Evolutionary conservation across 2,329 filamentous ascomycete genomes (phyloP).

Genomic region (Pseudogymnoascus sp.): DNA sequence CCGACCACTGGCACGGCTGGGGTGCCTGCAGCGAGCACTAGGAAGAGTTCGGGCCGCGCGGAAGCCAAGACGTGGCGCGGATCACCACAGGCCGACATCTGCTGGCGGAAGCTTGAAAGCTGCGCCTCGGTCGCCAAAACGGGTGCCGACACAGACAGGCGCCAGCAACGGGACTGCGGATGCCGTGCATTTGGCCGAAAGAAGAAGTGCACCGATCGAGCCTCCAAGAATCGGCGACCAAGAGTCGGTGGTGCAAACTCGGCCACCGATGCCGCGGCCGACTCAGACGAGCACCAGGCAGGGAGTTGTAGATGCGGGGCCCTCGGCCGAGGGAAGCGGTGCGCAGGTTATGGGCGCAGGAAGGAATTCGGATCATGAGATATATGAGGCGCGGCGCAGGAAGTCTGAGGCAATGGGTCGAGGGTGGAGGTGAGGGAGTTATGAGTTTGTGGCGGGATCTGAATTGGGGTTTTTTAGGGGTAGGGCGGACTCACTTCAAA

Average conservation of each 20-base stretch:
- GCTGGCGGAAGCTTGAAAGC: neutral
- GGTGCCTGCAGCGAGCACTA: neutral
- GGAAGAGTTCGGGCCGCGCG: neutral
- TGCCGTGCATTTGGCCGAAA: neutral
- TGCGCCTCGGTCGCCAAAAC: neutral
- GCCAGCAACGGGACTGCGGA: neutral
- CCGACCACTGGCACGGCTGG: neutral
- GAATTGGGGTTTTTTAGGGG: neutral
- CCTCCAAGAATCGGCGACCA: neutral
- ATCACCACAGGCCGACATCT: neutral
- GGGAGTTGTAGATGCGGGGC: neutral
- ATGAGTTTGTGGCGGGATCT: neutral
- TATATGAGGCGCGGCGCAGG: neutral
- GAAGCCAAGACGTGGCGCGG: neutral
- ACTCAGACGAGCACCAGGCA: neutral
- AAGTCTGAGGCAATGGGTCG: neutral
- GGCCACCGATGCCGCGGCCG: neutral
- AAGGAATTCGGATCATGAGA: neutral
- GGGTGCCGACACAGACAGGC: neutral
- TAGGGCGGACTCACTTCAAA: neutral
- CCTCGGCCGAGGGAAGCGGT: neutral
- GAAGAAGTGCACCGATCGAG: neutral
- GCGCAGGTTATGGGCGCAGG: neutral
- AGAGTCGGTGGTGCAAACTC: neutral
- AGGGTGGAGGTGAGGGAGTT: neutral